These are phyloP conservation scores for Amylocystis lapponica DNA, from an alignment of 768 basidiomycete genomes.

Conservation along the genomic window DNA sequence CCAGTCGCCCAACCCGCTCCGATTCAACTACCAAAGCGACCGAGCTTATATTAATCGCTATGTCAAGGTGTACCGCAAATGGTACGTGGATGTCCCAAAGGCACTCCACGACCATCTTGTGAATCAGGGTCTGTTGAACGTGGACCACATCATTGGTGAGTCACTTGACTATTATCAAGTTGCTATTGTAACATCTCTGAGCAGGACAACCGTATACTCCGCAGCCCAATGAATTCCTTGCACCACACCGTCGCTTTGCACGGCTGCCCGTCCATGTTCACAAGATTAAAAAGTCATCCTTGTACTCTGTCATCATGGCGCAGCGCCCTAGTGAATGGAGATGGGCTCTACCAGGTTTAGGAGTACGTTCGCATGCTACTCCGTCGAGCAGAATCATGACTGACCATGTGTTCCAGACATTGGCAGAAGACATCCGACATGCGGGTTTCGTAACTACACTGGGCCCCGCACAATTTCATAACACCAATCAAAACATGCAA, in stretches of 20 bases:
- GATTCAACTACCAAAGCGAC: background rate
- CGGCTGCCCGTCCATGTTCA: background rate
- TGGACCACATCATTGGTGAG: background rate
- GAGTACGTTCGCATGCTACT: background rate
- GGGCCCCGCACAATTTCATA: background rate
- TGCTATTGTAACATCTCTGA: background rate
- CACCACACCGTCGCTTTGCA: too few relatives aligned
- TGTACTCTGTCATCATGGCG: background rate
- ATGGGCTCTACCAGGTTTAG: background rate
- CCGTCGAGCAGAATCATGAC: too few relatives aligned
- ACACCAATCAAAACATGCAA: constrained; percentile 10
- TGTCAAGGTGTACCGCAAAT: background rate
- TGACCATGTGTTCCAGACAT: background rate
- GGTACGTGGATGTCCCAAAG: background rate
- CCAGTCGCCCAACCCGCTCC: background rate
- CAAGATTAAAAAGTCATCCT: background rate
- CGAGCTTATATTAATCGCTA: background rate
- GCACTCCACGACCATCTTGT: background rate
- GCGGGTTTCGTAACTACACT: background rate
- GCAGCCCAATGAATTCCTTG: background rate
- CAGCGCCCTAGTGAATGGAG: background rate
- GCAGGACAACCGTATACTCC: background rate
- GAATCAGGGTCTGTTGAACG: background rate
- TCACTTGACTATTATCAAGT: background rate
- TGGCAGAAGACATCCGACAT: background rate